Evolutionary conservation across 306 rosid species (phyloP).

Genomic region (Prosopis cineraria): DNA sequence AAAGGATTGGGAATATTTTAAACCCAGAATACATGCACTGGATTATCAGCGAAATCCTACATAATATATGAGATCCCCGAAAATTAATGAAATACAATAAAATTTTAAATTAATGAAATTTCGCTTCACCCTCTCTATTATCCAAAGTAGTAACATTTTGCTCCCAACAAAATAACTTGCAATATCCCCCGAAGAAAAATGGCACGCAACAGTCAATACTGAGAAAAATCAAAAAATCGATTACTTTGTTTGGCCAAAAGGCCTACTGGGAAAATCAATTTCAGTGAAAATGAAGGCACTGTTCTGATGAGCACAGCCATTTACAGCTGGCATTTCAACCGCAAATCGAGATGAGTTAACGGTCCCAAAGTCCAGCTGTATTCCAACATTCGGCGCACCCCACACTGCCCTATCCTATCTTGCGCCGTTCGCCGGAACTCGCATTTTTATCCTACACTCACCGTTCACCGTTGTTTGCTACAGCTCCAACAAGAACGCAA

Average conservation of each 20-base stretch:
- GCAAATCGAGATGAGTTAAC: constrained; percentile 40
- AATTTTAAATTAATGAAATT: neutral
- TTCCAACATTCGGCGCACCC: constrained; percentile 22
- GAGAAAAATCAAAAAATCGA: neutral
- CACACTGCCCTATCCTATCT: neutral
- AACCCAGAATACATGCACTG: neutral
- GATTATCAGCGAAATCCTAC: neutral
- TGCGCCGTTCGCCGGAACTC: neutral
- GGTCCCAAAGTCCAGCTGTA: constrained; percentile 55
- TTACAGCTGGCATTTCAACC: constrained; percentile 46
- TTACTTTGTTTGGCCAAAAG: too few species aligned
- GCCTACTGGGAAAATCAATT: neutral
- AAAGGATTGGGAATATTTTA: neutral
- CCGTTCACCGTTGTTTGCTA: neutral
- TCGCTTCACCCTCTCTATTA: neutral
- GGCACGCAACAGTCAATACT: neutral
- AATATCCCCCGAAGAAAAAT: neutral
- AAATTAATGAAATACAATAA: too few species aligned
- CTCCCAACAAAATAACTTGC: too few species aligned
- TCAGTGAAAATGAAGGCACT: neutral
- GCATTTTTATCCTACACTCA: neutral
- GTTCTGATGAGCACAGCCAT: neutral
- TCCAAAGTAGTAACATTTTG: too few species aligned
- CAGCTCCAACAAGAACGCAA: too few species aligned
- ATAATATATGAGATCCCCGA: too few species aligned